Evolutionary conservation across 768 basidiomycete genomes (phyloP), one percentile per base, ranked within the genome.

Genomic region (Tricholoma hemisulphureum): DNA sequence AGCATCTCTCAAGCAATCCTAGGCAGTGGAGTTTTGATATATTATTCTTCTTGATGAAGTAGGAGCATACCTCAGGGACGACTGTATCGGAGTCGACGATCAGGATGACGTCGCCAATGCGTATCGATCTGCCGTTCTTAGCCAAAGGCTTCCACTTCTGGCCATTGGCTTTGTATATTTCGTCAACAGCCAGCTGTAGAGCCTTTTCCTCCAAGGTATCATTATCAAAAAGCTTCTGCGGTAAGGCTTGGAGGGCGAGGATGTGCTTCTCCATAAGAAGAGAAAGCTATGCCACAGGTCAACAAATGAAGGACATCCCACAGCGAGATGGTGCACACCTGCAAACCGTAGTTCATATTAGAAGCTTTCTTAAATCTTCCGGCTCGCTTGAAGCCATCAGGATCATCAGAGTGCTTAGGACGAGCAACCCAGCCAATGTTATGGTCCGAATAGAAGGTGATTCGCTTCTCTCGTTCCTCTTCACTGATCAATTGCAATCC

Each of bases 281-380:
- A 4, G 86, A 87, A 5, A 93, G 77, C 64, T 85, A 73, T 8
- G 80, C 26, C 16, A 53, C 37, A 9, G n/a, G 45, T 60, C 52
- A 43, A 59, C 50, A 37, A 51, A n/a, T 34, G 50, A 11, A n/a
- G 6, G 11, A 5, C 24, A 9, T 3, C n/a, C 1, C 16, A 23
- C 6, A 28, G 6, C n/a, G 1, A 18, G 1, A 32, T 41, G 34
- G 59, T 31, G 51, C 70, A 62, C 59, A 79, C 77, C 59, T 75
- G 71, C 14, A 81, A 77, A 0, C 87, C 90, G 65, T 86, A 91
- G 67, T 93, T 95, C 89, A 95, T 91, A 71, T 95, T 95, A 2
- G 84, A 86, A 1, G 90, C 90, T 71, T 95, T 95, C 79, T 95
- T 93, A 83, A 95, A 95, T 14, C 91, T 83, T 39, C 92, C 93